phyloP scores from a whole-genome alignment of 768 basidiomycete genomes.

The Kwoniella dendrophila region DNA sequence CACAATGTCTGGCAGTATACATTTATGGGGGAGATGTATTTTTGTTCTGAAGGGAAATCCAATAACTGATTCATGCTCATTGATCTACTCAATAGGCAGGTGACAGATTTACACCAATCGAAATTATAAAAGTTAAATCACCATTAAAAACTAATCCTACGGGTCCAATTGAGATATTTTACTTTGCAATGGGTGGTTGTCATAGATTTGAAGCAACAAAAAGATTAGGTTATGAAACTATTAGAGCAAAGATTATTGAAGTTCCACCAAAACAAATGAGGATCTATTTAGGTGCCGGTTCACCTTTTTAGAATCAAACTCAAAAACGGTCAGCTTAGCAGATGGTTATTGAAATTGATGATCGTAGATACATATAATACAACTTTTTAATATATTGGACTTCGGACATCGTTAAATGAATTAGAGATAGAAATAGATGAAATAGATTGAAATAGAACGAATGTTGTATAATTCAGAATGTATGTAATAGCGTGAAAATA shows the following conservation, averaged over 20 bases:
- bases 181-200: slow-evolving; percentile 56
- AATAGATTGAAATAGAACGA: no score
- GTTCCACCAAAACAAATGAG: slow-evolving; percentile 53
- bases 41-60: not conserved
- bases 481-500: no score
- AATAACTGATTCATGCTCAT: not conserved
- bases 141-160: slow-evolving; percentile 40
- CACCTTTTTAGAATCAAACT: slow-evolving; percentile 54
- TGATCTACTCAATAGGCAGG: slow-evolving; percentile 39
- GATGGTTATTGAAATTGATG: no score
- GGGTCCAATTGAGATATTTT: slow-evolving; percentile 41
- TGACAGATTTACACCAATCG: slow-evolving; percentile 56
- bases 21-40: no score
- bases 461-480: no score
- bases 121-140: slow-evolving; percentile 48
- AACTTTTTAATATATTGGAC: no score
- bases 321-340: no score
- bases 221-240: slow-evolving; percentile 48
- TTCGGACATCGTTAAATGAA: no score
- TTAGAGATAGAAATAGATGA: no score
- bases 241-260: slow-evolving; percentile 54
- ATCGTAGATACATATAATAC: no score
- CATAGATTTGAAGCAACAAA: slow-evolving; percentile 57
- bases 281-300: slow-evolving; percentile 52
- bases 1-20: no score